Conservation (phyloP, 495 filamentous ascomycete species). For the Podospora bellae-mahoneyi region DNA sequence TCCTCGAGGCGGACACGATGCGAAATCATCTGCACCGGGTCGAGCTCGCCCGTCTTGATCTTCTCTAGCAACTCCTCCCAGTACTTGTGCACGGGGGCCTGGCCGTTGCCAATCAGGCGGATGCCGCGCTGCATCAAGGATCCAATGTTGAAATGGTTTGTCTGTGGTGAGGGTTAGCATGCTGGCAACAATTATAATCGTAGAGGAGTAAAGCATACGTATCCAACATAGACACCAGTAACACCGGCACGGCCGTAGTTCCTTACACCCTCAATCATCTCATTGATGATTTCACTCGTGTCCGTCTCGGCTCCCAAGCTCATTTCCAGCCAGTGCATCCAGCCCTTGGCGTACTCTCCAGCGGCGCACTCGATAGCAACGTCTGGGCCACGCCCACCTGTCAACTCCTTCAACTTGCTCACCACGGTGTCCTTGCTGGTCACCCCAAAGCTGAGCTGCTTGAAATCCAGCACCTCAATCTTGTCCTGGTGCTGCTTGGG, state of each 20-base stretch:
- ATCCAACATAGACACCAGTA: constrained; percentile 80
- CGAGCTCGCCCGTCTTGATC: constrained; percentile 67
- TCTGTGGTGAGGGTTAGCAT: constrained; percentile 38
- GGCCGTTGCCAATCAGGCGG: constrained; percentile 76
- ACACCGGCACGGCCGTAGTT: constrained; percentile 74
- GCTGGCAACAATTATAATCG: neutral
- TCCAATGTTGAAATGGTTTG: constrained; percentile 80
- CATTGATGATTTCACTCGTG: constrained; percentile 81
- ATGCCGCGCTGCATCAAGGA: constrained; percentile 85
- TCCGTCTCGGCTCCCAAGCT: constrained; percentile 76
- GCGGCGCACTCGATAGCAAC: constrained; percentile 80
- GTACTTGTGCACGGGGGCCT: constrained; percentile 80
- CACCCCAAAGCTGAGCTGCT: constrained; percentile 44
- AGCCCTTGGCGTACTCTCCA: constrained; percentile 81
- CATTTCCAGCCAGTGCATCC: constrained; percentile 74
- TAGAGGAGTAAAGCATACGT: constrained; percentile 47
- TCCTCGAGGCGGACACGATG: constrained; percentile 77
- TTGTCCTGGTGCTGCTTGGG: constrained; percentile 44
- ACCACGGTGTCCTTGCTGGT: constrained; percentile 59
- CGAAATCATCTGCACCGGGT: constrained; percentile 75
- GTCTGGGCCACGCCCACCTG: constrained; percentile 63
- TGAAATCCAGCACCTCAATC: constrained; percentile 45
- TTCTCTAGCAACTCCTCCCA: constrained; percentile 70
- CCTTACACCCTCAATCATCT: constrained; percentile 75
- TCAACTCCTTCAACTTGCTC: constrained; percentile 68